Evolutionary conservation across 176 grass and related monocot genomes (phyloP).

Genomic region (Avena eriantha): DNA sequence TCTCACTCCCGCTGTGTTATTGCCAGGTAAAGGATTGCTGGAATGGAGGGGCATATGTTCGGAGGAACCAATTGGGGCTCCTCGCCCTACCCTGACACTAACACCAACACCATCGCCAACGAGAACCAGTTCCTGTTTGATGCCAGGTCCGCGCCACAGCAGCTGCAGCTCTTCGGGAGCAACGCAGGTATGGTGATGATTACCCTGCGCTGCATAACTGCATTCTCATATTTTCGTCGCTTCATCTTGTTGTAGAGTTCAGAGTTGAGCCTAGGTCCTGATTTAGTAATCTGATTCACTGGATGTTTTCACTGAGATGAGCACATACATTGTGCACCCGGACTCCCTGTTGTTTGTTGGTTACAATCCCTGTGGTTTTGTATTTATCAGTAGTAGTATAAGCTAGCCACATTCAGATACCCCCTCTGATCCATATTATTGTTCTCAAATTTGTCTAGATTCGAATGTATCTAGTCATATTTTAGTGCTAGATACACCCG

Average conservation of each 20-base stretch:
- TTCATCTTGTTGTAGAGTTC: neutral
- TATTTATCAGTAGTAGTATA: neutral
- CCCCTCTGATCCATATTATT: too few relatives aligned
- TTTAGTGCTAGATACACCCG: too few relatives aligned
- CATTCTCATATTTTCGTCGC: neutral
- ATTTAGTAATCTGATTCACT: too few relatives aligned
- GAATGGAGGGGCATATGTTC: conserved; percentile 49
- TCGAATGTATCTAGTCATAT: too few relatives aligned
- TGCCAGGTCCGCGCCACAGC: conserved; percentile 26
- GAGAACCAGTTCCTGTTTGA: conserved; percentile 35
- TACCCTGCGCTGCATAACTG: too few relatives aligned
- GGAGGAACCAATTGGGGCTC: conserved; percentile 4
- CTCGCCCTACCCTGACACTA: neutral
- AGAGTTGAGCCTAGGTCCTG: neutral
- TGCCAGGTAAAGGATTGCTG: conserved; percentile 1
- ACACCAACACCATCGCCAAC: neutral
- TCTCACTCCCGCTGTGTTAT: neutral
- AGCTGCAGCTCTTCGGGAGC: conserved; percentile 48
- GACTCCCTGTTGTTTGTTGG: neutral
- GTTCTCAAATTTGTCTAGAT: too few relatives aligned
- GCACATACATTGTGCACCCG: neutral
- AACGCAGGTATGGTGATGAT: neutral
- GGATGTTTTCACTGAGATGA: neutral
- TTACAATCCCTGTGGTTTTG: neutral
- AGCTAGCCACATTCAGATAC: too few relatives aligned